Evolutionary conservation across 441 rosid genomes (phyloP).

Genomic region (Arabidopsis lyrata): DNA sequence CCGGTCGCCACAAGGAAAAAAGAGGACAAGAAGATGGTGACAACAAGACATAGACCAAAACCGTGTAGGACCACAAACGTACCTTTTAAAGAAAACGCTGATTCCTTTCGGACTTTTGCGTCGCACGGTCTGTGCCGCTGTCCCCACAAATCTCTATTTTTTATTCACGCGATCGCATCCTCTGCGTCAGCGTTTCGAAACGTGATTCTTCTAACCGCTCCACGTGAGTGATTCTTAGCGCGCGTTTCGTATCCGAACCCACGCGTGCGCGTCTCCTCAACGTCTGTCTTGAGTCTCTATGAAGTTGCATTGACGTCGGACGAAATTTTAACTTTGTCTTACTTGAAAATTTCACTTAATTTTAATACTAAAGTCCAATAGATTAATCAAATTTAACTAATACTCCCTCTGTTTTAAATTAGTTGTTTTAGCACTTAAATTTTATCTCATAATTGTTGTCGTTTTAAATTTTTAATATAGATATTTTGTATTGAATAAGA

Average conservation of each 20-base stretch:
- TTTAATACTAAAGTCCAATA: too few relatives aligned
- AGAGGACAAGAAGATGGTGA: slow-evolving; percentile 25
- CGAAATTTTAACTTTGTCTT: too few relatives aligned
- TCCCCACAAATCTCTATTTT: slow-evolving; percentile 33
- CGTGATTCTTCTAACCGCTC: slow-evolving; percentile 25
- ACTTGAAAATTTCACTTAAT: too few relatives aligned
- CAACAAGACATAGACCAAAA: slow-evolving; percentile 36
- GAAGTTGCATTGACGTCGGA: too few relatives aligned
- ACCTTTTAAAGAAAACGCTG: slow-evolving; percentile 28
- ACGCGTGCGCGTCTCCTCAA: slow-evolving; percentile 14
- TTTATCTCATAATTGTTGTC: too few relatives aligned
- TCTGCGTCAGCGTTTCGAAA: slow-evolving; percentile 30
- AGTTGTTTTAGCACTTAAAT: too few relatives aligned
- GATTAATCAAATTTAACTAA: too few relatives aligned
- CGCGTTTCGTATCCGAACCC: slow-evolving; percentile 2
- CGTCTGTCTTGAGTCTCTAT: neutral
- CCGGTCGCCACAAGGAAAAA: slow-evolving; percentile 26
- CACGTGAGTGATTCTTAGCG: slow-evolving; percentile 12
- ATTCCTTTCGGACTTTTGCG: slow-evolving; percentile 44
- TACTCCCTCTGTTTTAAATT: too few relatives aligned
- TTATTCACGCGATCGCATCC: neutral
- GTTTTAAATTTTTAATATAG: too few relatives aligned
- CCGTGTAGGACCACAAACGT: slow-evolving; percentile 27
- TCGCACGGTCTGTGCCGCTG: slow-evolving; percentile 40
- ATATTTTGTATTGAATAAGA: too few relatives aligned